Evolutionary conservation across 176 grass and related monocot genomes (phyloP).

Genomic region (Cenchrus fungigraminus): DNA sequence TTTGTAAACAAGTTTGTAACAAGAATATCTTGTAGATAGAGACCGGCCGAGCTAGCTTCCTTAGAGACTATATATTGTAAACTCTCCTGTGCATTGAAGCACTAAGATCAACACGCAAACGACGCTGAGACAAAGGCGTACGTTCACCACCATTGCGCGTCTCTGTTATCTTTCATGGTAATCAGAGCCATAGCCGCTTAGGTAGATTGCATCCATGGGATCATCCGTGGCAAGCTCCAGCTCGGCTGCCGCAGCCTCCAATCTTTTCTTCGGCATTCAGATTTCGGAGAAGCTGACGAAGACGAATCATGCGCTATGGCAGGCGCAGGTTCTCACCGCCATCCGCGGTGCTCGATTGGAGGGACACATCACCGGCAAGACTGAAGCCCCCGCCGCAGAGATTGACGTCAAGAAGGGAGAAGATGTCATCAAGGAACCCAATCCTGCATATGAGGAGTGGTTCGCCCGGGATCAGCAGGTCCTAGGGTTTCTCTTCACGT

Average conservation of each 20-base stretch:
- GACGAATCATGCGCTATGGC: background rate
- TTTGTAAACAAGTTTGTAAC: too few species aligned
- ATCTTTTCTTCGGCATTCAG: background rate
- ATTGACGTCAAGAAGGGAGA: background rate
- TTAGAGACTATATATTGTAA: too few species aligned
- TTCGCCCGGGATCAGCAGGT: background rate
- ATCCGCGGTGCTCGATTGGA: background rate
- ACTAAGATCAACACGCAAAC: too few species aligned
- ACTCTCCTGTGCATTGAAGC: too few species aligned
- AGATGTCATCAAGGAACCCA: accelerated
- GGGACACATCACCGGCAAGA: background rate
- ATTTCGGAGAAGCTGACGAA: background rate
- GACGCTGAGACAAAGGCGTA: too few species aligned
- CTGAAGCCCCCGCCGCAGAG: background rate
- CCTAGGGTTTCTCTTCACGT: background rate
- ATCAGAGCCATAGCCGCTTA: too few species aligned
- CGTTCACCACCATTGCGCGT: too few species aligned
- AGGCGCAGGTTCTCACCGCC: background rate
- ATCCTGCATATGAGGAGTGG: background rate
- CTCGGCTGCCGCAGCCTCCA: background rate
- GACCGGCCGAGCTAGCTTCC: too few species aligned
- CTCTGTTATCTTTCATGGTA: too few species aligned
- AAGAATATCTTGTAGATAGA: too few species aligned
- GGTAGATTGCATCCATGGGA: too few species aligned
- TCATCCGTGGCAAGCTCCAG: too few species aligned